These are phyloP conservation scores for Sporothrix brunneoviolacea DNA, from an alignment of 2,329 filamentous ascomycete species.

Conservation along the genomic window DNA sequence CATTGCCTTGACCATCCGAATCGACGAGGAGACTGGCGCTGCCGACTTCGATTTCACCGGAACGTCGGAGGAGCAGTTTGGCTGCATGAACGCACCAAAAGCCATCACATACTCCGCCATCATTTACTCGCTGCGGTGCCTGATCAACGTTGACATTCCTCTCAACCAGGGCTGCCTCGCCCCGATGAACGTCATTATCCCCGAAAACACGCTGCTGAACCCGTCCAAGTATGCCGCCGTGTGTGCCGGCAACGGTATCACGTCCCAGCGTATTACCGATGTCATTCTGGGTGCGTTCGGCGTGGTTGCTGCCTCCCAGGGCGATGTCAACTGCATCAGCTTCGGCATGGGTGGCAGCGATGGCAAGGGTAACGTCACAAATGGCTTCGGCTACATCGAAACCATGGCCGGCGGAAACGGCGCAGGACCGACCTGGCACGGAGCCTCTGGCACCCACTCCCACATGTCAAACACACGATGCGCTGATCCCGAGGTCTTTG, in stretches of 20 bases:
- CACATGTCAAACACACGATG: constrained; percentile 30
- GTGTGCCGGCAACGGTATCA: constrained; percentile 36
- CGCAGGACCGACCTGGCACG: constrained; percentile 26
- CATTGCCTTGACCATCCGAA: constrained; percentile 27
- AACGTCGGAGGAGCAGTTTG: constrained; percentile 21
- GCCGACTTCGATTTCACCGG: constrained; percentile 33
- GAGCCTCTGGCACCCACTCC: constrained; percentile 24
- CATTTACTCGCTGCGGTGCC: constrained; percentile 32
- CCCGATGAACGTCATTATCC: constrained; percentile 29
- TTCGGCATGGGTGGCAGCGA: constrained; percentile 23
- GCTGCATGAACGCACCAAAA: constrained; percentile 17
- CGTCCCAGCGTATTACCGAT: constrained; percentile 29
- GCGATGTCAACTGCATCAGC: constrained; percentile 28
- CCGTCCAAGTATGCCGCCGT: constrained; percentile 22
- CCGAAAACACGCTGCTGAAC: constrained; percentile 27
- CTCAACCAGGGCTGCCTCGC: constrained; percentile 34
- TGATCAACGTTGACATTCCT: constrained; percentile 30
- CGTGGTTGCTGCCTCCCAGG: constrained; percentile 24
- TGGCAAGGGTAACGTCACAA: constrained; percentile 20
- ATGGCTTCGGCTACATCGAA: constrained; percentile 27
- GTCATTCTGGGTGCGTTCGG: constrained; percentile 27
- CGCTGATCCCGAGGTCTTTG: constrained; percentile 29
- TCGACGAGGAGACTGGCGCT: constrained; percentile 23
- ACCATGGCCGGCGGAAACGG: constrained; percentile 29
- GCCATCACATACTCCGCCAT: constrained; percentile 25